A percentile compares a stretch with the other conserved stretches of the same genome.
Evolutionary conservation across 306 rosid genomes (phyloP).

Genomic region (Cucurbita ficifolia): DNA sequence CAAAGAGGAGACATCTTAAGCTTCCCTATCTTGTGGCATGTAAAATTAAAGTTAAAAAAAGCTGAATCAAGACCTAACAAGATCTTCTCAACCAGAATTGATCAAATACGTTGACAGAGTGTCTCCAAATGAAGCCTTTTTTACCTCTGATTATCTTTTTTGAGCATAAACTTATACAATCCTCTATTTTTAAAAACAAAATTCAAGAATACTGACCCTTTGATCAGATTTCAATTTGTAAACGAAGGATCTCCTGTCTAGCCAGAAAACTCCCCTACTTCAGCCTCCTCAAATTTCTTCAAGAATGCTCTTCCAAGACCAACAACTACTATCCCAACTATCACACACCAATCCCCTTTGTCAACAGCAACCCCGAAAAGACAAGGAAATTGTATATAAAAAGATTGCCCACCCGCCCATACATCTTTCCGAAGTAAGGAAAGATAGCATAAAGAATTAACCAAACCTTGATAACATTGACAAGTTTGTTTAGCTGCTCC

Average conservation of each 20-base stretch:
- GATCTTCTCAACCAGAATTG: background rate
- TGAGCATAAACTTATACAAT: background rate
- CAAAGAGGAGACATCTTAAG: background rate
- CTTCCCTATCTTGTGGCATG: background rate
- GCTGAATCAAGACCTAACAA: background rate
- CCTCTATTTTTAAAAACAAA: background rate
- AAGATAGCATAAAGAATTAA: background rate
- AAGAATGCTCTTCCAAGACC: background rate
- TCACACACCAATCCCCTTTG: background rate
- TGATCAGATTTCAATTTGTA: background rate
- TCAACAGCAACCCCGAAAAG: background rate
- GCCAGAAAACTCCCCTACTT: background rate
- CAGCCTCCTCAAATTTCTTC: background rate
- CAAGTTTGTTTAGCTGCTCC: conserved; percentile 53
- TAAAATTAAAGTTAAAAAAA: background rate
- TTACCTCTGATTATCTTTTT: background rate
- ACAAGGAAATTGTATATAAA: background rate
- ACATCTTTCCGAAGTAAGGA: background rate
- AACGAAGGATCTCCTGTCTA: background rate
- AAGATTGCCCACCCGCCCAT: background rate
- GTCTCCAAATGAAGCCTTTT: background rate
- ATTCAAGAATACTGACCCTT: background rate
- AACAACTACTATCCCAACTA: background rate
- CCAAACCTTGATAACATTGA: conserved; percentile 35
- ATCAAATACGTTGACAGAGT: background rate